A percentile compares a stretch with the other conserved stretches of the same genome.
Evolutionary conservation across 306 rosid species (phyloP).

Genomic region (Prunus campanulata): DNA sequence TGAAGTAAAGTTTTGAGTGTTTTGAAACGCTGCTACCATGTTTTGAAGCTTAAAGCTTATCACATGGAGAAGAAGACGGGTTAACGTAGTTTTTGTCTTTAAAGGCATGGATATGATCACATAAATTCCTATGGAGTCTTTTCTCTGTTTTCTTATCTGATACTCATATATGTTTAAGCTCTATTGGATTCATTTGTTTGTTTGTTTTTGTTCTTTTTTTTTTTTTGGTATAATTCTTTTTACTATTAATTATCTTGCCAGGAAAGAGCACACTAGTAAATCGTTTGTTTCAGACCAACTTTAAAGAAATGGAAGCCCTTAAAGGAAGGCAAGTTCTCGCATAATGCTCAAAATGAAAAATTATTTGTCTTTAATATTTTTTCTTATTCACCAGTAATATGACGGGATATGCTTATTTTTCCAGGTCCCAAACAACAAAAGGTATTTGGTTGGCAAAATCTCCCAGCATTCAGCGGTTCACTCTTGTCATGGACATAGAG

Average conservation of each 20-base stretch:
- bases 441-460: conserved; percentile 97
- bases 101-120: too few species aligned
- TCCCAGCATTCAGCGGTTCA: conserved; percentile 83
- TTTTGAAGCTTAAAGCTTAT: background rate
- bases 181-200: too few species aligned
- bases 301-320: conserved; percentile 97
- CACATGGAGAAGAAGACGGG: too few species aligned
- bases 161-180: too few species aligned
- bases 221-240: background rate
- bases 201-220: too few species aligned
- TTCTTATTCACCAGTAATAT: background rate
- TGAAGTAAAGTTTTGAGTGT: too few species aligned
- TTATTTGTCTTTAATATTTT: background rate
- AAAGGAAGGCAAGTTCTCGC: conserved; percentile 72
- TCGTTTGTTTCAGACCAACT: conserved; percentile 72
- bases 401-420: conserved; percentile 22
- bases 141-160: too few species aligned
- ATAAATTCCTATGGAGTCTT: too few species aligned
- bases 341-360: conserved; percentile 12
- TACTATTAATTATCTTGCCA: conserved; percentile 32
- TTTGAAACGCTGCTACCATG: background rate
- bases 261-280: conserved; percentile 95
- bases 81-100: too few species aligned
- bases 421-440: conserved; percentile 98
- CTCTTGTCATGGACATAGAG: conserved; percentile 97